Evolutionary conservation across 345 rosid genomes (phyloP), one percentile per base, ranked within the genome.

Genomic region (Angophora floribunda): DNA sequence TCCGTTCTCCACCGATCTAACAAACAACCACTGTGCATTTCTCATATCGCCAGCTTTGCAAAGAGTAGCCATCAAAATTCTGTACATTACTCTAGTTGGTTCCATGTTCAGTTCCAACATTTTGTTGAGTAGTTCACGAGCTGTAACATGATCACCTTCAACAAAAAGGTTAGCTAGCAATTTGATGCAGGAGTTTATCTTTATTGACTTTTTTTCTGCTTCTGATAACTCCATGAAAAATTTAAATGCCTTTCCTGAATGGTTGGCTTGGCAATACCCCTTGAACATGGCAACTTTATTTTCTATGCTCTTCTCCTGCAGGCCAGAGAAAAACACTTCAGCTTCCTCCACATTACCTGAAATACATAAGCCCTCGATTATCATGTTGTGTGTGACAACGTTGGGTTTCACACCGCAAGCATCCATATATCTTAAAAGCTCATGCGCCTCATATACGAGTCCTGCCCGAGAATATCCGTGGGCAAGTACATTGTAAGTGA

Each of bases 311-410:
- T 91, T 93, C 51, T 90, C 92, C 26, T 87, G 86, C 86, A 96
- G 85, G 41, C 89, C 91, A 86, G 0, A 19, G 52, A 95, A 41
- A 89, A 96, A 95, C 9, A 82, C 89, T 92, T 95, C 92, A 50
- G 99, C 98, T 87, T 92, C 93, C 90, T 91, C 86, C 88, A 96
- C 92, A 88, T 94, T 91, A 59, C 96, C 94, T n/a, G 93, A 93
- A 30, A 85, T 89, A 89, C 98, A 96, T 85, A 97, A 88, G 84
- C 96, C 96, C 92, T 93, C 93, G 87, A 96, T 96, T 59, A 97
- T 94, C 92, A 91, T 55, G 79, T 89, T 94, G 90, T 95, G 91
- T 45, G 94, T 94, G 53, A 88, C 89, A 84, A 86, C 90, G 59
- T 88, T 91, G 36, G 97, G 94, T 90, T 95, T 89, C 84, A 92